These are phyloP conservation scores for Eutreptiella sp. DNA, from an alignment of 208 protist species.

Conservation along the genomic window DNA sequence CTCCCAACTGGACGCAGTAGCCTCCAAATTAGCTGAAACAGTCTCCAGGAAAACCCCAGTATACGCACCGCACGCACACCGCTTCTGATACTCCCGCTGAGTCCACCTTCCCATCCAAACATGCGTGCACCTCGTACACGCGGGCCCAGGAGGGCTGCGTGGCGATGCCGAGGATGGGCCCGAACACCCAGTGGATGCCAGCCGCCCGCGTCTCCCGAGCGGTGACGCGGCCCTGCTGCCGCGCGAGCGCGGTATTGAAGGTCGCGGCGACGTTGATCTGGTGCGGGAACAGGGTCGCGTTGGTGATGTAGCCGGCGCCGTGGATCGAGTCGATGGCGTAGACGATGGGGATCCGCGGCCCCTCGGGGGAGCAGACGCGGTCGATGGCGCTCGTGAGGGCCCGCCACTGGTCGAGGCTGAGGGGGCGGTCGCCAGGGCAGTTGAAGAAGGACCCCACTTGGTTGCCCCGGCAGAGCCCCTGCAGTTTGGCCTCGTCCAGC, in stretches of 20 bases:
- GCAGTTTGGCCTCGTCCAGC: no score
- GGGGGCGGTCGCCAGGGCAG: neutral
- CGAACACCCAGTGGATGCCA: constrained; percentile 45
- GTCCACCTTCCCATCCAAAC: no score
- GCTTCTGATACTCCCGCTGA: no score
- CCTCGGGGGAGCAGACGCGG: neutral
- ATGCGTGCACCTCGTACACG: constrained; percentile 39
- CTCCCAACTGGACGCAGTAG: no score
- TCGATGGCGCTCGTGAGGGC: constrained; percentile 1
- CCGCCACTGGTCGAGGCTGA: neutral
- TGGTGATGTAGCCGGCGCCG: constrained; percentile 29
- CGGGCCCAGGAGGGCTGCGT: constrained; percentile 39
- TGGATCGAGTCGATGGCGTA: constrained; percentile 45
- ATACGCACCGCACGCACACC: no score
- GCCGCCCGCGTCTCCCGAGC: constrained; percentile 40
- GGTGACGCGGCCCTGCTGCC: constrained; percentile 13
- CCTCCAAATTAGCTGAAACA: no score
- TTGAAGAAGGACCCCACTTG: constrained; percentile 33
- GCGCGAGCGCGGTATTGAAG: constrained; percentile 31
- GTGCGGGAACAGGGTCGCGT: constrained; percentile 44
- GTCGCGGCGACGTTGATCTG: constrained; percentile 38
- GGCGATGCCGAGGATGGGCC: constrained; percentile 42
- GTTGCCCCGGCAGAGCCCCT: no score
- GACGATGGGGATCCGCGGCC: constrained; percentile 32
- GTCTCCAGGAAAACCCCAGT: no score